These are phyloP conservation scores for Alloteropsis semialata DNA, from an alignment of 176 grass and related monocot genomes.

Conservation along the genomic window DNA sequence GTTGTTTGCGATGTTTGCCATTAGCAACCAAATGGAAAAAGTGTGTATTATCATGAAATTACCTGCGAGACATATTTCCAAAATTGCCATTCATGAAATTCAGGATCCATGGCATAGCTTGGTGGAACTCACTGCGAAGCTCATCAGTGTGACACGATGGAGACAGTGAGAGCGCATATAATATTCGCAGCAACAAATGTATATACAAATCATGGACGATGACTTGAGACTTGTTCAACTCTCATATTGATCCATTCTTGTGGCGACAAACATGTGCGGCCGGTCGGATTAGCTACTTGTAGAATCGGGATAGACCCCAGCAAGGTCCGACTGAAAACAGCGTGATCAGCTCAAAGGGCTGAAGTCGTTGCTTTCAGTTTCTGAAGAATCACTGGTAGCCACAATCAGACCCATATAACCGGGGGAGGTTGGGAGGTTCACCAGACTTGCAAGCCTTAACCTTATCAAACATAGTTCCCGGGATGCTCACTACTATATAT, in stretches of 20 bases:
- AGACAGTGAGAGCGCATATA: background rate
- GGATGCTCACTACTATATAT: background rate
- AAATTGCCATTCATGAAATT: too few species aligned
- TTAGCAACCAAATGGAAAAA: too few species aligned
- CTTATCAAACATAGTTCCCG: background rate
- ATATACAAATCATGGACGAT: background rate
- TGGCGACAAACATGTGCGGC: background rate
- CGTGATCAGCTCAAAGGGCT: background rate
- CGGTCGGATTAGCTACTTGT: background rate
- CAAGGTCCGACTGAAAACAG: background rate
- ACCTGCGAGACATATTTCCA: background rate
- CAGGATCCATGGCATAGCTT: background rate
- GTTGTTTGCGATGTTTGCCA: too few species aligned
- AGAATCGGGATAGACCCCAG: background rate
- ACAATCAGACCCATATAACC: background rate
- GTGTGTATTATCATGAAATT: too few species aligned
- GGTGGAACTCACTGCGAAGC: too few species aligned
- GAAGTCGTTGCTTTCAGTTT: background rate
- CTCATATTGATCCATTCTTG: background rate
- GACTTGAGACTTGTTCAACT: background rate
- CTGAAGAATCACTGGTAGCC: background rate
- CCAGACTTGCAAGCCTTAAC: conserved; percentile 17
- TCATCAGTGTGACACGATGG: background rate
- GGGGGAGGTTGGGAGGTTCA: background rate
- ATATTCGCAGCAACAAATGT: background rate